These are phyloP conservation scores for Gleditsia sinensis DNA, from an alignment of 306 rosid species.

Conservation along the genomic window DNA sequence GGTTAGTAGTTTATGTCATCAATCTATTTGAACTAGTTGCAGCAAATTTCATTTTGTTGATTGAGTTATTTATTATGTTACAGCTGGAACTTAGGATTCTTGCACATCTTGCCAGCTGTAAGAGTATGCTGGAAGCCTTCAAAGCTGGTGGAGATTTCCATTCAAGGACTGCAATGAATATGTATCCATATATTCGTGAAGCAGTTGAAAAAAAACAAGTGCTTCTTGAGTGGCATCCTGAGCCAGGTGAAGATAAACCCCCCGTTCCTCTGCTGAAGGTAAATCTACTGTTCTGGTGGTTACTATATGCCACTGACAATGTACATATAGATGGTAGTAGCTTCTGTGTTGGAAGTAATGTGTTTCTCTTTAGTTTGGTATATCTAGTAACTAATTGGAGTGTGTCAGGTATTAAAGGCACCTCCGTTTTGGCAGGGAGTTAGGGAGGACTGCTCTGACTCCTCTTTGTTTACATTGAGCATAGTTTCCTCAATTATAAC, in stretches of 20 bases:
- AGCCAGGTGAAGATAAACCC: conserved; percentile 93
- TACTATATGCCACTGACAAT: neutral
- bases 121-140: conserved; percentile 96
- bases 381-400: conserved; percentile 2
- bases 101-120: conserved; percentile 92
- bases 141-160: conserved; percentile 98
- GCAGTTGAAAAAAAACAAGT: conserved; percentile 74
- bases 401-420: neutral
- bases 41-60: conserved; percentile 33
- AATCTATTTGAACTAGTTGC: conserved; percentile 18
- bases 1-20: conserved; percentile 50
- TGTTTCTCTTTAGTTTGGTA: neutral
- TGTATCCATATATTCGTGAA: conserved; percentile 91
- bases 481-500: conserved; percentile 8
- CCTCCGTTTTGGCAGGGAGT: neutral
- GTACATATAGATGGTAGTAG: neutral
- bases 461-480: neutral
- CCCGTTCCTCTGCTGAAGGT: conserved; percentile 96
- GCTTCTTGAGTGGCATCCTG: conserved; percentile 96
- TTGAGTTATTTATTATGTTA: conserved; percentile 40
- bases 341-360: conserved; percentile 6
- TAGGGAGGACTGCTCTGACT: neutral
- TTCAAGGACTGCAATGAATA: conserved; percentile 97
- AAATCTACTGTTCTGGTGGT: conserved; percentile 17
- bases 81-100: conserved; percentile 98